phyloP scores from a whole-genome alignment of 495 filamentous ascomycete species.

The Lophiotrema nucula region DNA sequence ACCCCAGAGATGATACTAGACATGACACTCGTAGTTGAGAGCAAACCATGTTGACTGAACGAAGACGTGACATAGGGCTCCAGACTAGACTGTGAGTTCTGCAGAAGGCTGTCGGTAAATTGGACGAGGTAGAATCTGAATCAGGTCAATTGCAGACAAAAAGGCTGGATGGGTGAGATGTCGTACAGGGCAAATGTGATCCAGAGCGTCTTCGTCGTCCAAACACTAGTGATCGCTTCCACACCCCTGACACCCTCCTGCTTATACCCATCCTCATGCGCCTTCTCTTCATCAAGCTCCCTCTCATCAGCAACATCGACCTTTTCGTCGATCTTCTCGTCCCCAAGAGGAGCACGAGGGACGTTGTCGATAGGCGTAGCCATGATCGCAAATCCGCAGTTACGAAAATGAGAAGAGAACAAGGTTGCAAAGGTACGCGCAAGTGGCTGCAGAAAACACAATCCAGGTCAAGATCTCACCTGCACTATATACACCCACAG shows the following conservation, averaged over 20 bases:
- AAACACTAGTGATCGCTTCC: conserved; percentile 48
- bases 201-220: conserved; percentile 43
- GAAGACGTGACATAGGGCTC: conserved; percentile 33
- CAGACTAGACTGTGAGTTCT: neutral
- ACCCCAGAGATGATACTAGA: conserved; percentile 60
- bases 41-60: conserved; percentile 34
- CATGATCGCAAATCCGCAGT: too few relatives aligned
- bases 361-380: too few relatives aligned
- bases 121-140: neutral
- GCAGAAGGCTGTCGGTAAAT: neutral
- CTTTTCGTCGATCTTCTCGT: neutral
- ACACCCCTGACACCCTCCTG: conserved; percentile 47
- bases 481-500: too few relatives aligned
- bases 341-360: neutral
- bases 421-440: too few relatives aligned
- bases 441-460: too few relatives aligned
- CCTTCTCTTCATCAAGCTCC: conserved; percentile 3
- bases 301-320: neutral
- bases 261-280: neutral
- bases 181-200: conserved; percentile 43
- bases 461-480: too few relatives aligned
- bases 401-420: too few relatives aligned
- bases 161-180: neutral
- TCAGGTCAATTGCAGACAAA: neutral
- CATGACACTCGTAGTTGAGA: conserved; percentile 40